Base-by-base conservation (phyloP, 139 green algal species). In the Marvania coccoides region DNA sequence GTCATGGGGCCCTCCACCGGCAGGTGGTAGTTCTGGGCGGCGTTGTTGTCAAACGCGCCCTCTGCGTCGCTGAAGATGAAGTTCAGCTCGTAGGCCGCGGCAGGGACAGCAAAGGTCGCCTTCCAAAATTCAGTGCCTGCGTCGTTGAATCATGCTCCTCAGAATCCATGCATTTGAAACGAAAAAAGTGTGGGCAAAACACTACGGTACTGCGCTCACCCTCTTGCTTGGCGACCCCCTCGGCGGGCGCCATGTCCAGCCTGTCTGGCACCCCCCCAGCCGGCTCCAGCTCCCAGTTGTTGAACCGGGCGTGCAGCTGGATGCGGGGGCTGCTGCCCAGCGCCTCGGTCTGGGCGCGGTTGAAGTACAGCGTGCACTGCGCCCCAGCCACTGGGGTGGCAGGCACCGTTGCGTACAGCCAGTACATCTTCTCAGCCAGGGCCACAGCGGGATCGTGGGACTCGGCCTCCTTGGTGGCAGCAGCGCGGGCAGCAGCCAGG, bases 41-140 rank as follows among this genome's bases (percentile, higher is more conserved):
- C 15, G 56, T 83, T 85, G 55, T 88, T 86, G 67, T 88, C 80
- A 47, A 57, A 81, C n/a, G 29, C 40, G 26, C 71, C 77, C 40
- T 81, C 71, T 15, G 69, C 72, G 73, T 94, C 87, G 10, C 60
- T 70, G 12, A 94, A 77, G 23, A 94, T 77, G 65, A 88, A 93
- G 73, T 93, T 90, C 45, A 94, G 55, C 66, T 94, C 87, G 62
- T 78, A 93, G 4, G 76, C 74, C 4, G 86, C 75, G 58, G 76
- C 54, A 2, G 87, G 87, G 0, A 92, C 55, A 62, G 77, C 39
- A 15, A 70, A 12, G 24, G 47, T 15, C 6, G 26, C 19, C 24
- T 19, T 58, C 70, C 73, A 88, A 45, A 84, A 90, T 53, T 90
- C 83, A 6, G 70, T 71, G 37, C 45, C 61, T 69, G 59, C 29